Conservation (phyloP, 306 rosid genomes). For the Prosopis cineraria region DNA sequence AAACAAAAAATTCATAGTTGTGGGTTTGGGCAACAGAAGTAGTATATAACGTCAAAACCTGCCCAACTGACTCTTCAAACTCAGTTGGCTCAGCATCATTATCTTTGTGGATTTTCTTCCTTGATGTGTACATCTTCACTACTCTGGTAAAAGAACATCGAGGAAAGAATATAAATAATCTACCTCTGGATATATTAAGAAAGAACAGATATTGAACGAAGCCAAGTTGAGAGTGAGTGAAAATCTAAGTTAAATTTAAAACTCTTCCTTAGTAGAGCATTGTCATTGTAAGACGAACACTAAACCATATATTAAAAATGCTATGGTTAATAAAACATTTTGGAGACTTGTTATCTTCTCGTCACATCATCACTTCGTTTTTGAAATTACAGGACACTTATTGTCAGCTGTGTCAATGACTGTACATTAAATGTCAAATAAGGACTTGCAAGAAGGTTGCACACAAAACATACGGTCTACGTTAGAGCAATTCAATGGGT, state of each 20-base stretch:
- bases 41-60: conserved; percentile 41
- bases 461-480: too few relatives aligned
- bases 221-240: background rate
- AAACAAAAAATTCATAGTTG: background rate
- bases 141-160: background rate
- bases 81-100: conserved; percentile 73
- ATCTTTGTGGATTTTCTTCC: conserved; percentile 73
- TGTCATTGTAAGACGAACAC: background rate
- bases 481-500: too few relatives aligned
- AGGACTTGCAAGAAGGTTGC: background rate
- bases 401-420: background rate
- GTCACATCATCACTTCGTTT: background rate
- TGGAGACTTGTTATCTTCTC: background rate
- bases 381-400: background rate
- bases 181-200: too few relatives aligned
- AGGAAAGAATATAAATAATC: background rate
- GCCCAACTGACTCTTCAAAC: conserved; percentile 78
- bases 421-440: background rate
- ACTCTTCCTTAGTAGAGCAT: background rate
- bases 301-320: background rate
- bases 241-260: background rate
- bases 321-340: background rate
- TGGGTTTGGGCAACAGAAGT: background rate
- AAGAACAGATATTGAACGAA: background rate
- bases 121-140: conserved; percentile 65